phyloP scores from a whole-genome alignment of 768 basidiomycete genomes.

The Floccularia luteovirens region DNA sequence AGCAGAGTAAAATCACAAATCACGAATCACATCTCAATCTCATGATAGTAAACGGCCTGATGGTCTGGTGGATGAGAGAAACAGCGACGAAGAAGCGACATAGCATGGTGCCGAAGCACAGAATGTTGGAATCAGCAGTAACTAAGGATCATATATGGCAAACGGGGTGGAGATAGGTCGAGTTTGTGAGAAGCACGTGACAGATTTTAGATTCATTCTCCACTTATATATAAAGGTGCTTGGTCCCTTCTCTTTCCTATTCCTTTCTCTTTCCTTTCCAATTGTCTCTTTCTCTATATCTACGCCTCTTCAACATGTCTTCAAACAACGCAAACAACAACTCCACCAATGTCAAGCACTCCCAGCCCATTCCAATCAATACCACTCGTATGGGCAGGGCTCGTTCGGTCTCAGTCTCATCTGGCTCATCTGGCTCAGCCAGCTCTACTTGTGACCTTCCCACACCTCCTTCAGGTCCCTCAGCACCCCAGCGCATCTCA shows the following conservation, averaged over 20 bases:
- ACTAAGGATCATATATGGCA: too few relatives aligned
- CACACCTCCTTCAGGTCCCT: conserved; percentile 42
- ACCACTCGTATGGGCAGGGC: conserved; percentile 27
- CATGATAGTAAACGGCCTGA: too few relatives aligned
- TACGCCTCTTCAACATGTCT: conserved; percentile 19
- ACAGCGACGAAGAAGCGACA: too few relatives aligned
- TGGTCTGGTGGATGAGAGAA: too few relatives aligned
- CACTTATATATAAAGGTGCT: conserved; percentile 14
- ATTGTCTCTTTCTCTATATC: conserved; percentile 9
- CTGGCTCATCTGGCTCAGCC: conserved; percentile 46
- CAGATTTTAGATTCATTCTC: conserved; percentile 7
- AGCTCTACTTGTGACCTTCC: conserved; percentile 44
- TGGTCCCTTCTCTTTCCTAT: conserved; percentile 1
- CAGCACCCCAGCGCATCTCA: conserved; percentile 31
- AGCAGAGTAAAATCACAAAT: too few relatives aligned
- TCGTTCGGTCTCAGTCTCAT: conserved; percentile 60
- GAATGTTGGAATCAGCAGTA: background rate
- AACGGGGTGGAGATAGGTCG: too few relatives aligned
- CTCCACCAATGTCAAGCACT: conserved; percentile 31
- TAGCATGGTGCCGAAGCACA: too few relatives aligned
- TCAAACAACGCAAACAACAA: conserved; percentile 20
- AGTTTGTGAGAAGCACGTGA: background rate
- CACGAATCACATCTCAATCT: too few relatives aligned
- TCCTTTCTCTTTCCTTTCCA: conserved; percentile 9
- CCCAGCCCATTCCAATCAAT: conserved; percentile 60